Percentiles rank a stretch among this genome's conserved stretches.
Evolutionary conservation across 495 filamentous ascomycete genomes (phyloP).

Genomic region (Neurospora cerealis): DNA sequence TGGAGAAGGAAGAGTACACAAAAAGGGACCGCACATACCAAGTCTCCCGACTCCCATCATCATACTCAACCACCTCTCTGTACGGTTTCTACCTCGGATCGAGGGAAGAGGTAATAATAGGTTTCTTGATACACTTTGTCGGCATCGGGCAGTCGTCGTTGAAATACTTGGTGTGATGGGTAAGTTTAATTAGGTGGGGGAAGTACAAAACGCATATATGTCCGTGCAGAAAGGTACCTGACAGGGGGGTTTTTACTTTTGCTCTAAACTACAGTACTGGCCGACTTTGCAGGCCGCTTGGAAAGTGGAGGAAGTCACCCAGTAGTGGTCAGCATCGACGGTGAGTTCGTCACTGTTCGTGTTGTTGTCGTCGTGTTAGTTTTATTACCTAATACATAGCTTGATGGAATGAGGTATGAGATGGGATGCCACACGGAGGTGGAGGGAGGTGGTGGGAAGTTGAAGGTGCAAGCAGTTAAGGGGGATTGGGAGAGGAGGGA

Average conservation of each 20-base stretch:
- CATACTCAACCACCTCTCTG: background rate
- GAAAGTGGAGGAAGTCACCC: background rate
- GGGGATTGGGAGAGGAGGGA: background rate
- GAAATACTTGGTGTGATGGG: no score
- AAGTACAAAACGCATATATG: no score
- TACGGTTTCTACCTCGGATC: background rate
- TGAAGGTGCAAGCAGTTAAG: background rate
- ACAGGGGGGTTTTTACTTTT: no score
- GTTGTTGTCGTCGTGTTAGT: background rate
- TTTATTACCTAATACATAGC: no score
- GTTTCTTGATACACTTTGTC: background rate
- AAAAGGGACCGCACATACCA: background rate
- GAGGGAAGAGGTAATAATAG: rapidly evolving
- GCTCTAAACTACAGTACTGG: no score
- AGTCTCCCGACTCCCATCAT: background rate
- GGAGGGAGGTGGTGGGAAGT: background rate
- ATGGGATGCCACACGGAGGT: background rate
- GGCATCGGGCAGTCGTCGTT: background rate
- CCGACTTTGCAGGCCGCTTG: background rate
- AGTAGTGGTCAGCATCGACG: background rate
- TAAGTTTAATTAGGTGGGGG: no score
- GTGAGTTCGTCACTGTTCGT: background rate
- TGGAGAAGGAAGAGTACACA: no score
- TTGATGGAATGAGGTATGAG: no score
- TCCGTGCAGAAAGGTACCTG: no score